Evolutionary conservation across 768 basidiomycete species (phyloP), one percentile per base, ranked within the genome.

Genomic region (Artomyces pyxidatus): DNA sequence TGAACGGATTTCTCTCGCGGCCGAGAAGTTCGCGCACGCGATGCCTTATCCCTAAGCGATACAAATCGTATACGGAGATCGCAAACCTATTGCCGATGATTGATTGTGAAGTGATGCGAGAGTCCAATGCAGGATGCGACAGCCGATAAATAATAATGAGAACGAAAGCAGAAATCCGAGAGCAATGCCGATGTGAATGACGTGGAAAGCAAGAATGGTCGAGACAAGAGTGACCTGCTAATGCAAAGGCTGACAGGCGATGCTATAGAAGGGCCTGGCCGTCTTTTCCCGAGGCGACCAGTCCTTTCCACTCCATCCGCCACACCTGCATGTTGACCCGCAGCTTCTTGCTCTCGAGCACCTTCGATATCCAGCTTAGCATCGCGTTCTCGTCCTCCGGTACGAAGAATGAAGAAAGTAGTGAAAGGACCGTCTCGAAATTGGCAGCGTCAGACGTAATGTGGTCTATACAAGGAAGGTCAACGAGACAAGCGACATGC

Each of bases 381-480:
- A 96, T 71, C 4, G 72, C 68, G 58, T 97, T 80, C 53, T 98
- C 95, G 58, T 89, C 81, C 64, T 95, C 88, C 0, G 91, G 88
- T 6, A 97, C 83, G 61, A 96, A 98, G 68, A 92, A 95, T 7
- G 92, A 95, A 0, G 93, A 95, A 8, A 99, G 70, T 12, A 93
- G 70, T 12, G 90, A 93, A 14, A 98, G 71, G 17, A 97, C 82
- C 3, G 87, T 94, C 67, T 99, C 95, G 64, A 99, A 97, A 55
- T 69, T 72, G 22, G 93, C 93, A 6, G 81, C 65, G 30, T 71
- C 71, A 1, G 88, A 80, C 2, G 88, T 83, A 55, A 99, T 84
- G 47, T 91, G 83, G 65, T 92, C 93, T 95, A 59, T 12, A 22
- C 37, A 23, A 26, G 32, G 38, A 28, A 37, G 41, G 27, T 16